Conservation (phyloP, 129 eudicot genomes). For the Oenanthe sinensis region DNA sequence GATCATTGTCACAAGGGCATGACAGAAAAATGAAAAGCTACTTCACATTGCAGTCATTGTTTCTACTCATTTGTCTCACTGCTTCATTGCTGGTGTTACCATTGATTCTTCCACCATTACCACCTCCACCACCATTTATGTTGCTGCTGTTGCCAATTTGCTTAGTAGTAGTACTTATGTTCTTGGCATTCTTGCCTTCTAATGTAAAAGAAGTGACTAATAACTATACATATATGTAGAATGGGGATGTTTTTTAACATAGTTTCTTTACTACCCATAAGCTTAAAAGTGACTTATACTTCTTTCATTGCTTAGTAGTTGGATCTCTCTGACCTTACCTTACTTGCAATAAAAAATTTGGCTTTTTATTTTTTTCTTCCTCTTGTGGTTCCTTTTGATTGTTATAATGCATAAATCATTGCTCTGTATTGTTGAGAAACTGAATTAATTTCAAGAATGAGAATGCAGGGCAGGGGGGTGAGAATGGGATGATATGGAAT, state of each 20-base stretch:
- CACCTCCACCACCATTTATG: conserved; percentile 5
- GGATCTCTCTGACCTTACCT: background rate
- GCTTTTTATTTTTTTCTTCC: background rate
- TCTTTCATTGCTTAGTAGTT: background rate
- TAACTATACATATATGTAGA: conserved; percentile 16
- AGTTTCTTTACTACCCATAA: background rate
- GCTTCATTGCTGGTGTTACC: conserved; percentile 3
- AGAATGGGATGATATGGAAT: no score
- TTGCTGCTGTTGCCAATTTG: conserved; percentile 8
- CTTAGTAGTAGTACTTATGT: background rate
- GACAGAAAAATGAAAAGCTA: conserved; percentile 11
- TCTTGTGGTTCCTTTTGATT: background rate
- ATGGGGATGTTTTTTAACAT: background rate
- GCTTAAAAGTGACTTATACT: background rate
- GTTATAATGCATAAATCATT: background rate
- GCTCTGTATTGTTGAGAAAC: no score
- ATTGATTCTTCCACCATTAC: conserved; percentile 3
- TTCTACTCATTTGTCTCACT: background rate
- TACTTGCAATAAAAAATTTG: background rate
- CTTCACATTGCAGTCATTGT: background rate
- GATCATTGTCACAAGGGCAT: conserved; percentile 2
- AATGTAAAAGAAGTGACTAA: conserved; percentile 8
- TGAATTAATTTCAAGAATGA: no score
- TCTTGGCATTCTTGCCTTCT: conserved; percentile 14
- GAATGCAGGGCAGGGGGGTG: no score